Base-by-base conservation (phyloP, 163 green algal species). In the Chlamydomonas reinhardtii region DNA sequence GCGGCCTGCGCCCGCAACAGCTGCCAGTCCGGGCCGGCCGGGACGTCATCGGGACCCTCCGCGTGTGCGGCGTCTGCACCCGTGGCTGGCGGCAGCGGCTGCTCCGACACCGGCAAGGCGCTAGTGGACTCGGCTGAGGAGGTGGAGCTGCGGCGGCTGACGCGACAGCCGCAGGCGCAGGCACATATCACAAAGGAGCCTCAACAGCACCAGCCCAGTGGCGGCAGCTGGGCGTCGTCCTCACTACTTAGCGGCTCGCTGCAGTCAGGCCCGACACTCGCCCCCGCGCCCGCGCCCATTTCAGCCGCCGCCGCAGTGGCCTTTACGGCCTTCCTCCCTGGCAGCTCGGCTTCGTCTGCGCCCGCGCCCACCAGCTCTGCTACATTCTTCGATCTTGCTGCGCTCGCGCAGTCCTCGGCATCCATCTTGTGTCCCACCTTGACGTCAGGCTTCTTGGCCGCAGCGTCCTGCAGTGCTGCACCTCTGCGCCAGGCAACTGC, bases 91-190 rank as follows among this genome's bases (percentile, higher is more conserved):
- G 12, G 8, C 27, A 52, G 61, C 25, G 27, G 34, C 37, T 48
- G 35, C 27, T 19, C 25, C 0, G 69, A 31, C 3, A 2, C 48
- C 16, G 70, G 27, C 31, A 79, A 66, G 27, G 20, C 66, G 9
- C 80, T 86, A 17, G 80, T 71, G 52, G 80, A 86, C 35, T 86
- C 80, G 5, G 80, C 80, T 0, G 80, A 73, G 29, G 80, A 86
- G 80, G 14, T 86, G 34, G 80, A 86, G 35, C 56, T 86, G 56
- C 69, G 80, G 34, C 80, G 80, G 4, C 34, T 86, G 16, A 9
- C 70, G 15, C 52, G 69, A 5, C 66, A 85, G n/a, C 35, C 20
- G 69, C 34, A 37, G 32, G 19, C 69, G 20, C 25, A 39, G 48
- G 25, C 37, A 14, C 29, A 78, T 52, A 4, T 15, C 15, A 22